These are phyloP conservation scores for Avena atlantica DNA, from an alignment of 176 grass and related monocot genomes.

Conservation along the genomic window DNA sequence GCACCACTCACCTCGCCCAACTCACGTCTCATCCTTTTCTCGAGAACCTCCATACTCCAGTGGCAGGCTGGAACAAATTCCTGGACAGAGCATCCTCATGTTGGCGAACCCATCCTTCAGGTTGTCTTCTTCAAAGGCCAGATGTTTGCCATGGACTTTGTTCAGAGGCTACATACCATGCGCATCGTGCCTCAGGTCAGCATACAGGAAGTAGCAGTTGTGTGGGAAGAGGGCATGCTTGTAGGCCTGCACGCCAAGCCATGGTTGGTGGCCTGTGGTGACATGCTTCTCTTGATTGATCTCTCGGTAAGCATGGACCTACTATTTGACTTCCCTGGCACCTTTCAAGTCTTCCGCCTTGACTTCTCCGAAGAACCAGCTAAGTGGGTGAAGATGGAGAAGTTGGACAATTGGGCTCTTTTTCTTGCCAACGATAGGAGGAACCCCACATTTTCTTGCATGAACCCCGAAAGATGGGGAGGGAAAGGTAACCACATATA, in stretches of 20 bases:
- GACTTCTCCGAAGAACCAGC: constrained; percentile 25
- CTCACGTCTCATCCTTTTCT: constrained; percentile 50
- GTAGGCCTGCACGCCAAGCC: constrained; percentile 1
- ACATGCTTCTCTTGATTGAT: constrained; percentile 56
- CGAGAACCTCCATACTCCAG: constrained; percentile 33
- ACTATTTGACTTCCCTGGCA: neutral
- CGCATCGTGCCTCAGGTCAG: constrained; percentile 35
- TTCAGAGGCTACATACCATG: constrained; percentile 46
- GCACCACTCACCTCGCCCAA: constrained; percentile 49
- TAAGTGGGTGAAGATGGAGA: constrained; percentile 50
- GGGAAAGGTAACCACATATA: constrained; percentile 66
- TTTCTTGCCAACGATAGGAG: constrained; percentile 44
- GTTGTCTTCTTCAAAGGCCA: constrained; percentile 49
- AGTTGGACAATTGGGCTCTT: constrained; percentile 50
- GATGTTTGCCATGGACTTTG: constrained; percentile 49
- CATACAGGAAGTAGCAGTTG: constrained; percentile 39
- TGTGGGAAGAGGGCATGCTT: constrained; percentile 26
- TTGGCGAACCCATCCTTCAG: constrained; percentile 1
- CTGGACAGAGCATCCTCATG: constrained; percentile 37
- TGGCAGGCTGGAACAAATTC: constrained; percentile 51
- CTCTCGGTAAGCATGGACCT: neutral
- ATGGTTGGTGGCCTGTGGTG: constrained; percentile 50
- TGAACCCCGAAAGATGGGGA: constrained; percentile 64
- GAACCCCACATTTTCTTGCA: constrained; percentile 51
- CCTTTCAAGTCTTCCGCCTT: constrained; percentile 39